These are phyloP conservation scores for Bruguiera sexangula DNA, from an alignment of 345 rosid genomes.

Conservation along the genomic window DNA sequence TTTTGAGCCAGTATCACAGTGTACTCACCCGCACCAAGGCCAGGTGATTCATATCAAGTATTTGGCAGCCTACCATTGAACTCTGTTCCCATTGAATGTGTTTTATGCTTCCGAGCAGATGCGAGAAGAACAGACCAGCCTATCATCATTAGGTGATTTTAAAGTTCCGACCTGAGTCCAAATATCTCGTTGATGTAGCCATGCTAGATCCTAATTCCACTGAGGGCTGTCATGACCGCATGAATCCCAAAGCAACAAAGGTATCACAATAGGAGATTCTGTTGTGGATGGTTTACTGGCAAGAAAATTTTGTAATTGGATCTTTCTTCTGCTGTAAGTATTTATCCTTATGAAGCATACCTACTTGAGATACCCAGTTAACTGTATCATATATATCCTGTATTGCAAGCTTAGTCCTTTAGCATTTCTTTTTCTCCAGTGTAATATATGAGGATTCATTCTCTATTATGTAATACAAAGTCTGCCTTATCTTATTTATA, in stretches of 20 bases:
- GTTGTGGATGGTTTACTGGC: slow-evolving; percentile 11
- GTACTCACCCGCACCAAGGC: background rate
- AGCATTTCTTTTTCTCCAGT: no score
- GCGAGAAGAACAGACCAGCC: background rate
- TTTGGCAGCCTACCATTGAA: background rate
- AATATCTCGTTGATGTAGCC: background rate
- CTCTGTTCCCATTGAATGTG: background rate
- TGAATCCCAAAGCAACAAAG: background rate
- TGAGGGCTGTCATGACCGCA: background rate
- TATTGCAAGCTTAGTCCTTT: no score
- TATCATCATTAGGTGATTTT: background rate
- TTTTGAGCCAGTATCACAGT: background rate
- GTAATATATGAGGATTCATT: no score
- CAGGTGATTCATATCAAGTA: background rate
- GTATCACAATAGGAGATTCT: slow-evolving; percentile 7
- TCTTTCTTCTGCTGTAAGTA: no score
- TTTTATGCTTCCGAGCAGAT: background rate
- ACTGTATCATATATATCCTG: no score
- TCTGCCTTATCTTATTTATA: no score
- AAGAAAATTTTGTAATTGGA: background rate
- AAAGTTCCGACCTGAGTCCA: background rate
- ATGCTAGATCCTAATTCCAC: background rate
- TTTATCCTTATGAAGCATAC: background rate
- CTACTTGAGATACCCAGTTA: background rate
- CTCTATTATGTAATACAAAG: no score